phyloP scores from a whole-genome alignment of 2,329 filamentous ascomycete genomes.

The Ophioceras dolichostomum region DNA sequence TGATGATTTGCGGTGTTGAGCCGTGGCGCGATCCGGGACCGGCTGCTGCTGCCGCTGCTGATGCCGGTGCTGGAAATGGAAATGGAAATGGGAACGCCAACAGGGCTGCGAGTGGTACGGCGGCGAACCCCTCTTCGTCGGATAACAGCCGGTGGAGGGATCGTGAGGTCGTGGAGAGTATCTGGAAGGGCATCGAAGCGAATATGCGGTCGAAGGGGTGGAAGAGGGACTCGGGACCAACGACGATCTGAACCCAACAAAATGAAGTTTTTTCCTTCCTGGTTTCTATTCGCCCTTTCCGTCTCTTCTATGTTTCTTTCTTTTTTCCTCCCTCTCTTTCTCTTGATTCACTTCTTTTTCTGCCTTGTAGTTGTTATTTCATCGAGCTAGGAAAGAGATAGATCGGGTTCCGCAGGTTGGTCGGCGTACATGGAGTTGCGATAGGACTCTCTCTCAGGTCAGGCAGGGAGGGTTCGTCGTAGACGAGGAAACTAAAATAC shows the following conservation, averaged over 20 bases:
- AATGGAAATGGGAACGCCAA: too few species aligned
- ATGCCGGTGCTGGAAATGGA: slow-evolving; percentile 19
- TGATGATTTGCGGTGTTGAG: slow-evolving; percentile 70
- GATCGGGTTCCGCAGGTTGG: too few species aligned
- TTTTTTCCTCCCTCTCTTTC: neutral
- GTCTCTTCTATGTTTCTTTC: neutral
- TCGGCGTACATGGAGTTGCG: too few species aligned
- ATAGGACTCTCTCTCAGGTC: too few species aligned
- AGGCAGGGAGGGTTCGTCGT: too few species aligned
- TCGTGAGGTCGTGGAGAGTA: slow-evolving; percentile 80
- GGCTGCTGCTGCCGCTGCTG: neutral
- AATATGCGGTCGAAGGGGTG: slow-evolving; percentile 81
- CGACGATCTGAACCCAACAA: slow-evolving; percentile 36
- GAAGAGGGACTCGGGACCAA: slow-evolving; percentile 57
- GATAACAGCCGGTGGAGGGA: slow-evolving; percentile 64
- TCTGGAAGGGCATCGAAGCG: slow-evolving; percentile 82
- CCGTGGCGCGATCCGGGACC: slow-evolving; percentile 57
- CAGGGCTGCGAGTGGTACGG: neutral
- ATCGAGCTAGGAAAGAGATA: too few species aligned
- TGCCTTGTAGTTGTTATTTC: too few species aligned
- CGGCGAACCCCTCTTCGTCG: slow-evolving; percentile 11
- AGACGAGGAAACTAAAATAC: too few species aligned
- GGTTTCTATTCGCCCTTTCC: neutral
- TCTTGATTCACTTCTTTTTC: neutral
- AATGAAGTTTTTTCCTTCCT: neutral